phyloP scores from a whole-genome alignment of 2,329 filamentous ascomycete species.

The Fusarium sp. region DNA sequence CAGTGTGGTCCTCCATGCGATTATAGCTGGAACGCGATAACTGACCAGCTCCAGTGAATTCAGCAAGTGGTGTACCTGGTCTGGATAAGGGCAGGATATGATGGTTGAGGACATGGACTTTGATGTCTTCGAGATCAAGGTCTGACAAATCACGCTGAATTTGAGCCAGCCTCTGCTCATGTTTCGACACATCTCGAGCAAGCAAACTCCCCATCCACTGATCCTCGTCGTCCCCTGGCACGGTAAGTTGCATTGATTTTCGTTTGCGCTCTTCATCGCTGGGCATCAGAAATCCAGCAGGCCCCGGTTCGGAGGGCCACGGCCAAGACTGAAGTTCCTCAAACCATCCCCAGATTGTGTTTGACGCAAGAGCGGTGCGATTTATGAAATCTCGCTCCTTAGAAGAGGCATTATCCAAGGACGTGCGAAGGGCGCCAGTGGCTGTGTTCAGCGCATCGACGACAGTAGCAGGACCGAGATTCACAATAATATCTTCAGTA shows the following conservation, averaged over 20 bases:
- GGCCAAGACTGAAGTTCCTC: conserved; percentile 73
- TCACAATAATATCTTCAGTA: conserved; percentile 68
- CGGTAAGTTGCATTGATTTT: conserved; percentile 45
- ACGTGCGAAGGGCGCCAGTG: conserved; percentile 63
- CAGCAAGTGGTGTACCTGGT: conserved; percentile 50
- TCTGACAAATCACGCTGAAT: conserved; percentile 76
- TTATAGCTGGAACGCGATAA: conserved; percentile 66
- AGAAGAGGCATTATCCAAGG: conserved; percentile 70
- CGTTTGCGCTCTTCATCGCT: conserved; percentile 53
- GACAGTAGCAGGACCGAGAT: conserved; percentile 69
- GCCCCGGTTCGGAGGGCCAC: conserved; percentile 62
- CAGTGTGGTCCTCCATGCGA: conserved; percentile 88
- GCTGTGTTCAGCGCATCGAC: conserved; percentile 68
- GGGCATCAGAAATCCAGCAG: conserved; percentile 65
- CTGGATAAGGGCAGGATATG: conserved; percentile 71
- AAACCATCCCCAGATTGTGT: conserved; percentile 78
- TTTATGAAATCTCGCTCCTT: conserved; percentile 77
- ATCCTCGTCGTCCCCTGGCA: conserved; percentile 39
- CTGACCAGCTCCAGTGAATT: conserved; percentile 49
- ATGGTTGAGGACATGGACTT: conserved; percentile 84
- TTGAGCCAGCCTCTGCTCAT: conserved; percentile 78
- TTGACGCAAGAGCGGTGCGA: conserved; percentile 75
- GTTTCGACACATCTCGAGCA: conserved; percentile 69
- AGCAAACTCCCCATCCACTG: conserved; percentile 78
- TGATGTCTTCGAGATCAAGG: conserved; percentile 86